Evolutionary conservation across 2,329 filamentous ascomycete species (phyloP), one percentile per base, ranked within the genome.

Genomic region (Microcera coccophila): DNA sequence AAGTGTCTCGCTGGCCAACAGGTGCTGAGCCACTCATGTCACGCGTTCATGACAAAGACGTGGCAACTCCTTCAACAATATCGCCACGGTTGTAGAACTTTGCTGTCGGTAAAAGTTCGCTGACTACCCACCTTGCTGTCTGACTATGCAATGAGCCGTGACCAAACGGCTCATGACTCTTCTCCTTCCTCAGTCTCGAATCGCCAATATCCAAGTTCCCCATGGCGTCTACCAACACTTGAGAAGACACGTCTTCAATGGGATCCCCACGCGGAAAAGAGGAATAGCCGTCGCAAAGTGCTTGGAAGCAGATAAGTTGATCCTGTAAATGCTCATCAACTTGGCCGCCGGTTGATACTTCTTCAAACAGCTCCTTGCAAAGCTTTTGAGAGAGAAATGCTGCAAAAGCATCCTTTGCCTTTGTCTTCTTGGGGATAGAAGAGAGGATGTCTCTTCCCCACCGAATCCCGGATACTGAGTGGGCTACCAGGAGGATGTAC

Each of bases 321-420:
- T 83, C 81, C 60, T 82, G 78, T 12, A 83, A 65, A 54, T 74
- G 71, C 50, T 75, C 68, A 48, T 84, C 80, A 5, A 79, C 73
- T 2, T 71, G 65, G 1, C 76, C 71, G 2, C 69, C 64, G 1
- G 63, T 53, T 7, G 57, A 55, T 1, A 76, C 61, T 50, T 80
- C 76, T 3, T 64, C 58, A 41, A 66, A 64, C 16, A 82, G 62
- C 3, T 68, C 65, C 36, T 60, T 62, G 32, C 71, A 70, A 3
- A 81, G 60, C n/a, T 63, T 66, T 19, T 62, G 58, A 5, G 75
- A 68, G 8, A 79, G 62, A 36, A 70, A 64, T 16, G 59, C 58
- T n/a, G 74, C 36, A 31, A 64, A 61, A 8, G 41, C 41, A 12
- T 57, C 53, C 19, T 47, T 45, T 21, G 49, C 52, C 33, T 59